These are phyloP conservation scores for Sphaceloma murrayae DNA, from an alignment of 2,329 filamentous ascomycete genomes.

Conservation along the genomic window DNA sequence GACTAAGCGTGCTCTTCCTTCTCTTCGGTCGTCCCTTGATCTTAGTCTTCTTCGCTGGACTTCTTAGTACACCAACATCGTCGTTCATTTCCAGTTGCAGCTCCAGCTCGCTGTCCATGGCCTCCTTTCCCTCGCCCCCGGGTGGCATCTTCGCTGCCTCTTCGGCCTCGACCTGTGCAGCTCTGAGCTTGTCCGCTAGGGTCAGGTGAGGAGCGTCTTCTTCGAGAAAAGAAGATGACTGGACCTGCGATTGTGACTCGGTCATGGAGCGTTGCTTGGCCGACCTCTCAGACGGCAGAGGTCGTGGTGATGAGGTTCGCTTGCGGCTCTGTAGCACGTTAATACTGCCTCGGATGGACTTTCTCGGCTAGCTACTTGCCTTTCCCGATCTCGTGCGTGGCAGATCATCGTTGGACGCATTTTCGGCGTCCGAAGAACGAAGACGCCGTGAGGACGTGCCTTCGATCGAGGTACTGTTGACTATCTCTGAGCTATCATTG, in stretches of 20 bases:
- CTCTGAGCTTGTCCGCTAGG: constrained; percentile 28
- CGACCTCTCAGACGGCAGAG: background rate
- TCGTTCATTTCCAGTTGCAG: constrained; percentile 45
- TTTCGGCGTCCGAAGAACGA: constrained; percentile 1
- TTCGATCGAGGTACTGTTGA: background rate
- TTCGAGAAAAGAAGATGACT: constrained; percentile 16
- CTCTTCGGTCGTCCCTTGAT: constrained; percentile 50
- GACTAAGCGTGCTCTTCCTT: constrained; percentile 64
- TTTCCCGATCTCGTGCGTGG: constrained; percentile 1
- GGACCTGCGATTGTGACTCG: background rate
- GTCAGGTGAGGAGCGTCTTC: constrained; percentile 17
- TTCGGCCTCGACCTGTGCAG: constrained; percentile 22
- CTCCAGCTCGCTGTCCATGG: constrained; percentile 25
- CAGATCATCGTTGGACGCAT: background rate
- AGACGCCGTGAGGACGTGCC: too few species aligned
- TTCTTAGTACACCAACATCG: constrained; percentile 27
- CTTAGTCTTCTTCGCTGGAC: constrained; percentile 36
- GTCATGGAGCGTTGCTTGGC: background rate
- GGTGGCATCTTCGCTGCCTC: constrained; percentile 27
- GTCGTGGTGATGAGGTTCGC: background rate
- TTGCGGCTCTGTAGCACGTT: constrained; percentile 5
- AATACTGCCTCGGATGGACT: too few species aligned
- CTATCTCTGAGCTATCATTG: background rate
- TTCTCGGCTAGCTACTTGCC: too few species aligned
- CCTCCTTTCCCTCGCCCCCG: too few species aligned